Conservation (phyloP, 2,329 filamentous ascomycete species). For the Ascochyta viciae-villosae region DNA sequence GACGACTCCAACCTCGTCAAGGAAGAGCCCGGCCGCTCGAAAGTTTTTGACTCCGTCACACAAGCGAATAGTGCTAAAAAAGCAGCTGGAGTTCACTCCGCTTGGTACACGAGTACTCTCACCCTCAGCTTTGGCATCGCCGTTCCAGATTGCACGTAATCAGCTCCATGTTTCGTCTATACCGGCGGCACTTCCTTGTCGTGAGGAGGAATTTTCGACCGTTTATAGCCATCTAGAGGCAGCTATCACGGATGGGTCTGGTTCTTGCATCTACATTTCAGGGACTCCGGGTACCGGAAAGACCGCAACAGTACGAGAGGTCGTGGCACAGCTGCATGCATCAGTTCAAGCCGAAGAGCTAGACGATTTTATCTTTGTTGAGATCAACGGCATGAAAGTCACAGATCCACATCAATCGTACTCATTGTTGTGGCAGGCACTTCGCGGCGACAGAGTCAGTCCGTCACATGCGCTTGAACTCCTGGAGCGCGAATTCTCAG, state of each 20-base stretch:
- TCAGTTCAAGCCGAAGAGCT: slow-evolving; percentile 88
- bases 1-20: slow-evolving; percentile 54
- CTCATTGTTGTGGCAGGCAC: slow-evolving; percentile 90
- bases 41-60: slow-evolving; percentile 69
- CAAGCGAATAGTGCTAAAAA: slow-evolving; percentile 78
- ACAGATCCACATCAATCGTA: slow-evolving; percentile 98
- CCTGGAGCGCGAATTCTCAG: slow-evolving; percentile 88
- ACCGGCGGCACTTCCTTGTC: slow-evolving; percentile 85
- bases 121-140: slow-evolving; percentile 78
- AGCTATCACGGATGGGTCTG: slow-evolving; percentile 90
- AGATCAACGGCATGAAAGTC: slow-evolving; percentile 99
- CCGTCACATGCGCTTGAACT: slow-evolving; percentile 90
- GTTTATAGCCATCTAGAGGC: slow-evolving; percentile 95
- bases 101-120: slow-evolving; percentile 87
- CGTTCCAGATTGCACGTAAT: slow-evolving; percentile 88
- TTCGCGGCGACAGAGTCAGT: slow-evolving; percentile 91
- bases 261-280: slow-evolving; percentile 98
- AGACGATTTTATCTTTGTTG: slow-evolving; percentile 98
- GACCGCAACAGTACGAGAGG: slow-evolving; percentile 95
- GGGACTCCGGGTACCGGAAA: slow-evolving; percentile 98
- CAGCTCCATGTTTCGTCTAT: slow-evolving; percentile 94
- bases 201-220: slow-evolving; percentile 87
- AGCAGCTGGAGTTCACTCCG: slow-evolving; percentile 92
- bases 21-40: slow-evolving; percentile 56
- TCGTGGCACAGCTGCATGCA: slow-evolving; percentile 87